phyloP scores from a whole-genome alignment of 2,329 filamentous ascomycete species.

The Aspergillus neoniger region DNA sequence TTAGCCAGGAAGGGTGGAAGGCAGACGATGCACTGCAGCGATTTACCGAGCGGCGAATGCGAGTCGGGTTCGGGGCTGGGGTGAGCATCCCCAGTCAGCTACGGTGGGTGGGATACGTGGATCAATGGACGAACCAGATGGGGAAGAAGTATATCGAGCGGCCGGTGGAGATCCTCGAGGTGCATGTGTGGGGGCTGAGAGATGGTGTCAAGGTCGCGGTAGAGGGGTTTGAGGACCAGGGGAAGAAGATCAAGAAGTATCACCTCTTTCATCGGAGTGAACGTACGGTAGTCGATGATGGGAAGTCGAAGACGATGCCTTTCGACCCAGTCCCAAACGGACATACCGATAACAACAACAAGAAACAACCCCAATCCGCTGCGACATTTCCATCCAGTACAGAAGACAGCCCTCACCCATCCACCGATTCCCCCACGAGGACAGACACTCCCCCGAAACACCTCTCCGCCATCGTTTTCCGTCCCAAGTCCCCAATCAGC shows the following conservation, averaged over 20 bases:
- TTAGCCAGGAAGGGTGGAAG: constrained; percentile 77
- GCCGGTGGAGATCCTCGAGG: constrained; percentile 79
- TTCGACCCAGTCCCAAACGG: not conserved
- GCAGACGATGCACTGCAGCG: constrained; percentile 63
- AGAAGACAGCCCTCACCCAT: constrained; percentile 11
- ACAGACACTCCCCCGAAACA: constrained; percentile 48
- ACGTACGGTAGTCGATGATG: constrained; percentile 54
- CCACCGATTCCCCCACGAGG: constrained; percentile 10
- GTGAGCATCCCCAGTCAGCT: constrained; percentile 92
- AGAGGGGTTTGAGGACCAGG: constrained; percentile 84
- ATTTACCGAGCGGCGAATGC: constrained; percentile 84
- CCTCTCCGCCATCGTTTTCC: constrained; percentile 76
- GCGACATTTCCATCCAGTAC: not conserved
- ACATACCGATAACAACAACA: not conserved
- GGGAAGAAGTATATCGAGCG: constrained; percentile 81
- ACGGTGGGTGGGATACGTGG: constrained; percentile 83
- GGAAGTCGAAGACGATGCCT: constrained; percentile 49
- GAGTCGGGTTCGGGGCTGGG: constrained; percentile 81
- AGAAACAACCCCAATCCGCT: not conserved
- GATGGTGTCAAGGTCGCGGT: constrained; percentile 86
- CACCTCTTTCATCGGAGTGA: constrained; percentile 77
- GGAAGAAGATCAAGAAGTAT: constrained; percentile 78
- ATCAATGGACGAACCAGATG: constrained; percentile 72
- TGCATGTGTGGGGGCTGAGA: constrained; percentile 85
- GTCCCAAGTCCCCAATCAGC: constrained; percentile 66